These are phyloP conservation scores for Arachnomyces sp. DNA, from an alignment of 2,329 filamentous ascomycete genomes.

Conservation along the genomic window DNA sequence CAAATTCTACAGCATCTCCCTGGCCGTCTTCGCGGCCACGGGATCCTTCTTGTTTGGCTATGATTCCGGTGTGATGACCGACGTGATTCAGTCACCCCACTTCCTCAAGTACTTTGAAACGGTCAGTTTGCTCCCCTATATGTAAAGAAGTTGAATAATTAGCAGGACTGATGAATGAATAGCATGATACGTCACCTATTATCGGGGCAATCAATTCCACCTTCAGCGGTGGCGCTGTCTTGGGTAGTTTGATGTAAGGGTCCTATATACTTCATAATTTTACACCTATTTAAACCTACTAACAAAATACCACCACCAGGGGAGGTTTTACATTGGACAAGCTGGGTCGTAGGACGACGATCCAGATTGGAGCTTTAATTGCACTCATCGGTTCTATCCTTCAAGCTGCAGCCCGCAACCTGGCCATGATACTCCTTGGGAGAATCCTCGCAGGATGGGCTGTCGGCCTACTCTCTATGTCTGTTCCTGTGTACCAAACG, in stretches of 20 bases:
- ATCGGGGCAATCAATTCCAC: slow-evolving; percentile 54
- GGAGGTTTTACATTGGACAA: slow-evolving; percentile 55
- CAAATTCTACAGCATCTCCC: slow-evolving; percentile 26
- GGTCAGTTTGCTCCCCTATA: no score
- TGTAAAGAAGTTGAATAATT: no score
- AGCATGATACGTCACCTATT: slow-evolving; percentile 39
- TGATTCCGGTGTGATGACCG: slow-evolving; percentile 36
- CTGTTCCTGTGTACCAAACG: slow-evolving; percentile 56
- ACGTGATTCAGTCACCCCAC: slow-evolving; percentile 46
- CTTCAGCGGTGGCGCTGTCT: slow-evolving; percentile 49
- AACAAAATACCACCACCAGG: no score
- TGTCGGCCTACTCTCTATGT: slow-evolving; percentile 41
- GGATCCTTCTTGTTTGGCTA: slow-evolving; percentile 40
- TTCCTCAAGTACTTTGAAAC: slow-evolving; percentile 51
- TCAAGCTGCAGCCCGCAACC: slow-evolving; percentile 50
- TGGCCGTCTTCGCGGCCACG: slow-evolving; percentile 30
- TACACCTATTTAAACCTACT: no score
- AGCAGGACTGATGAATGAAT: no score
- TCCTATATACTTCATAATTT: no score
- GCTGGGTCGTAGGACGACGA: slow-evolving; percentile 53
- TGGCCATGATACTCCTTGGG: slow-evolving; percentile 51
- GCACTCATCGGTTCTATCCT: slow-evolving; percentile 52
- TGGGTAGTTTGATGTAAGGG: no score
- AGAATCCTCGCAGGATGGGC: slow-evolving; percentile 45
- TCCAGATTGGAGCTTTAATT: slow-evolving; percentile 53